phyloP scores from a whole-genome alignment of 2,329 filamentous ascomycete genomes.

The Myotisia sp. region DNA sequence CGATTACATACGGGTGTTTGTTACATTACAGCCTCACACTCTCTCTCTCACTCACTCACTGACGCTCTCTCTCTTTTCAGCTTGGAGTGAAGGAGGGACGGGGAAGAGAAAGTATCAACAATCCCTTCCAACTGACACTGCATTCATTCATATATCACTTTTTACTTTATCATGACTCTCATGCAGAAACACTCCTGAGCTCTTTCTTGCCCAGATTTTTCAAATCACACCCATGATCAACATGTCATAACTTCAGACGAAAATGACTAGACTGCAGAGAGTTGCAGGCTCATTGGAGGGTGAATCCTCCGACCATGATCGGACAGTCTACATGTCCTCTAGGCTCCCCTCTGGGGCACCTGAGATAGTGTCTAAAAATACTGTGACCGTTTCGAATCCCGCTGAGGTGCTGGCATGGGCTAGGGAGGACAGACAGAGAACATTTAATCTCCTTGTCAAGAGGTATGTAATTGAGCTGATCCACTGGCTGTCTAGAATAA shows the following conservation, averaged over 20 bases:
- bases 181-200: too few relatives aligned
- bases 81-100: too few relatives aligned
- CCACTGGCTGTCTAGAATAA: not conserved
- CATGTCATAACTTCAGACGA: constrained; percentile 18
- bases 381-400: constrained; percentile 26
- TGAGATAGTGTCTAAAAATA: constrained; percentile 26
- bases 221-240: too few relatives aligned
- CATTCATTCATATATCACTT: too few relatives aligned
- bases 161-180: too few relatives aligned
- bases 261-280: constrained; percentile 31
- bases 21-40: too few relatives aligned
- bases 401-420: constrained; percentile 25
- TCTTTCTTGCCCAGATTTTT: too few relatives aligned
- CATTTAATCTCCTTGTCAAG: constrained; percentile 49
- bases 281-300: constrained; percentile 24
- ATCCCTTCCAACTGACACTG: too few relatives aligned
- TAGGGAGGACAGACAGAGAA: constrained; percentile 27
- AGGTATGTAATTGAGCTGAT: constrained; percentile 37
- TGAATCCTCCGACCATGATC: constrained; percentile 16
- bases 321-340: constrained; percentile 20
- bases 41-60: too few relatives aligned
- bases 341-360: constrained; percentile 30
- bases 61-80: too few relatives aligned
- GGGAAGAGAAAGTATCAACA: too few relatives aligned
- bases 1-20: too few relatives aligned